phyloP scores from a whole-genome alignment of 495 filamentous ascomycete species.

The Letharia lupina region DNA sequence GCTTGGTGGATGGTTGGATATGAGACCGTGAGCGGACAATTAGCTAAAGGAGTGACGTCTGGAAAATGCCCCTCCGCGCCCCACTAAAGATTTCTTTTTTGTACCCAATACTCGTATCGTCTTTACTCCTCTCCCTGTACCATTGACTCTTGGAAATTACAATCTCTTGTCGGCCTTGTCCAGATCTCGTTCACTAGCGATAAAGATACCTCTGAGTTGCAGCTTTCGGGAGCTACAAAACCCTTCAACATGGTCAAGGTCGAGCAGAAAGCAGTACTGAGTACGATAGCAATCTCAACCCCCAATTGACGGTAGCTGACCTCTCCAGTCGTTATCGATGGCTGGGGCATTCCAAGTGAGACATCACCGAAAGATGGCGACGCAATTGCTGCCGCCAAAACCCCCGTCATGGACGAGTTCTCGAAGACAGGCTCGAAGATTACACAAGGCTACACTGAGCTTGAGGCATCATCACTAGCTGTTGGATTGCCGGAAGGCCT shows the following conservation, averaged over 20 bases:
- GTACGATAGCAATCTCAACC: constrained; percentile 42
- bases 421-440: constrained; percentile 51
- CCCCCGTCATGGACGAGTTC: constrained; percentile 83
- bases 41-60: neutral
- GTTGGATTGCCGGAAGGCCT: constrained; percentile 93
- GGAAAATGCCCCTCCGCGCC: neutral
- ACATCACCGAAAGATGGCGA: constrained; percentile 76
- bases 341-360: constrained; percentile 84
- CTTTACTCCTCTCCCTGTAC: neutral
- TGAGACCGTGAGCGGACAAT: neutral
- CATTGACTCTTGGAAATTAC: neutral
- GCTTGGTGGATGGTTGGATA: neutral
- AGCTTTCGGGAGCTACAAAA: neutral
- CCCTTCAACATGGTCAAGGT: constrained; percentile 54
- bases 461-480: constrained; percentile 91
- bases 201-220: neutral
- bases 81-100: neutral
- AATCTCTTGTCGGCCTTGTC: neutral
- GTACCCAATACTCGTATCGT: neutral
- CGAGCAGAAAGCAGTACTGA: constrained; percentile 88
- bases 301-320: constrained; percentile 23
- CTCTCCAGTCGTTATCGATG: constrained; percentile 83
- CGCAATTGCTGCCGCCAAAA: constrained; percentile 87
- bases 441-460: constrained; percentile 70
- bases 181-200: neutral